Evolutionary conservation across 805 yeast species (phyloP), one percentile per base, ranked within the genome.

Genomic region (Saturnispora kantuleensis): DNA sequence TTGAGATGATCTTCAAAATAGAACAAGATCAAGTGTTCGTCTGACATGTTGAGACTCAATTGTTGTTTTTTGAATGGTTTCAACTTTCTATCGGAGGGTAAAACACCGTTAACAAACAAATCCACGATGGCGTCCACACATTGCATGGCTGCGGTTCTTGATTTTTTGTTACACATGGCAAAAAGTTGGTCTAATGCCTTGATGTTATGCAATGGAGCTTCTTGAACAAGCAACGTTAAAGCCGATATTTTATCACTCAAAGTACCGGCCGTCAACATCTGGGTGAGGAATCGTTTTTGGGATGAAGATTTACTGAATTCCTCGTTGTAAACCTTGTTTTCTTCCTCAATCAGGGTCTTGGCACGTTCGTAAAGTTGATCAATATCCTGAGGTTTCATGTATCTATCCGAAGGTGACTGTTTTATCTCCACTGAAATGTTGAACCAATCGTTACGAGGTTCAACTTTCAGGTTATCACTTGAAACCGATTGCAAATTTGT

Each of bases 191-290:
- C 95, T 46, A 93, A 69, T 0, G 96, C 86, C 60, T 86, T 84
- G 42, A 81, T 58, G 54, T 90, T 84, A 59, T 93, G 97, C 44
- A 88, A 60, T 6, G 98, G 98, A 2, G 97, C 89, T 66, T 93
- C 97, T 60, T 93, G 97, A 39, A 89, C 76, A 59, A 93, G 70
- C 59, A 93, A 76, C 1, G 98, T 90, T 58, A 93, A 72, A 0
- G 98, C 96, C 39, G 96, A 85, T 45, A 93, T 84, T 66, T 93
- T 88, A 81, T 93, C 98, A 55, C 79, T 82, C 55, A 90, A 71
- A 0, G 98, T 93, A 84, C 98, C 98, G 52, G 79, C 82, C 5
- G 88, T 73, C 56, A 93, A 74, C 53, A 93, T 82, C 64, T 90
- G 94, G 1, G 90, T 75, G 70, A 87, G 77, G 62, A 90, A 90